These are phyloP conservation scores for Candida glucosophila DNA, from an alignment of 1,139 yeast species.

Conservation along the genomic window DNA sequence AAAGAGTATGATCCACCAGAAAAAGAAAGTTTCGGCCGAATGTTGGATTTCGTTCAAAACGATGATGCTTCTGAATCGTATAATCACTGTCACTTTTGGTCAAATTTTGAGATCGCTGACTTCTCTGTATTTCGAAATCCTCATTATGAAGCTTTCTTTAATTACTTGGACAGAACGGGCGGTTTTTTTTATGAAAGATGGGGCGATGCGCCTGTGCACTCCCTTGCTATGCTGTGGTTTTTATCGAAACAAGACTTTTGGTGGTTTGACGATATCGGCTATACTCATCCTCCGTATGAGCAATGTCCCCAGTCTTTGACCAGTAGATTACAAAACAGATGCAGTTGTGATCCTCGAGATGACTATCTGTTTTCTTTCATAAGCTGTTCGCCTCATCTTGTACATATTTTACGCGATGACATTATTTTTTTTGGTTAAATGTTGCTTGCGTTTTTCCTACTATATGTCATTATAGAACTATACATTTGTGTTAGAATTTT, in stretches of 20 bases:
- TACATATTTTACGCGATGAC: too few relatives aligned
- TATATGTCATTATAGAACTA: too few relatives aligned
- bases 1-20: constrained; percentile 1
- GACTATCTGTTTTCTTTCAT: constrained; percentile 19
- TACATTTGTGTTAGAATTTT: too few relatives aligned
- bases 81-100: constrained; percentile 33
- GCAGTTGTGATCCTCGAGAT: constrained; percentile 23
- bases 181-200: constrained; percentile 34
- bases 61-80: constrained; percentile 15
- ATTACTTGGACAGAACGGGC: constrained; percentile 20
- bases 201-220: constrained; percentile 36
- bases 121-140: constrained; percentile 15
- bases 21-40: constrained; percentile 4
- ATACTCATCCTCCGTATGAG: constrained; percentile 24
- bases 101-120: constrained; percentile 30
- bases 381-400: constrained; percentile 25
- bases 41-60: constrained; percentile 12
- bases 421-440: too few relatives aligned
- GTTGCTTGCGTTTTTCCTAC: too few relatives aligned
- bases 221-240: constrained; percentile 19
- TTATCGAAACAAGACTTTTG: constrained; percentile 16
- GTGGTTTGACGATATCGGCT: constrained; percentile 27
- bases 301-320: constrained; percentile 22
- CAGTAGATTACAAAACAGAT: constrained; percentile 11
- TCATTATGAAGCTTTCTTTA: constrained; percentile 17